Percentiles rank a stretch among this genome's conserved stretches.
These are phyloP conservation scores for Umbelopsis sp. DNA, from an alignment of 371 early-diverging fungal genomes.

Conservation along the genomic window DNA sequence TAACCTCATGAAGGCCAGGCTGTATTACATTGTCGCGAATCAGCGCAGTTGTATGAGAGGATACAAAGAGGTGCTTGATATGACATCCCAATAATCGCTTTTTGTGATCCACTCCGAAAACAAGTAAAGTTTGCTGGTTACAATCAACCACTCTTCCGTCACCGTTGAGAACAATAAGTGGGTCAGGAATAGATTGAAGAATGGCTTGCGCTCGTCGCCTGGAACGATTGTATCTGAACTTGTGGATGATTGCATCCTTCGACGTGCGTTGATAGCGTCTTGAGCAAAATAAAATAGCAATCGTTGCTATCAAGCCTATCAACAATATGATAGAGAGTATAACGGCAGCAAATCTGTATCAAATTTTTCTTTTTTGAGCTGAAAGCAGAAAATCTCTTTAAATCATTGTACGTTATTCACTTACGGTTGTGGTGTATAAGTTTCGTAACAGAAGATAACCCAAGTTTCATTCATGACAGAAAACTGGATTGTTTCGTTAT, in stretches of 20 bases:
- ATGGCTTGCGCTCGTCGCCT: background rate
- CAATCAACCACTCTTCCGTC: slow-evolving; percentile 11
- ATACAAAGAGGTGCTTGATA: background rate
- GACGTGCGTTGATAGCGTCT: background rate
- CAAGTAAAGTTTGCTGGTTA: background rate
- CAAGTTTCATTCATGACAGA: background rate
- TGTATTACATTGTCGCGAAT: background rate
- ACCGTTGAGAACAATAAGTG: background rate
- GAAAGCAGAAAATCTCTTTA: background rate
- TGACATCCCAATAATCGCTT: background rate
- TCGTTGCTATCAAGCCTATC: background rate
- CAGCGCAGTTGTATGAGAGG: background rate
- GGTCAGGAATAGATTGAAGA: background rate
- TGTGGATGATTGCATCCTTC: background rate
- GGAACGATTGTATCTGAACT: background rate
- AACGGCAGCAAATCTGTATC: background rate
- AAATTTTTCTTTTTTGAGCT: background rate
- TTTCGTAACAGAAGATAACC: background rate
- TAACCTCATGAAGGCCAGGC: background rate
- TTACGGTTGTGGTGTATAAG: background rate
- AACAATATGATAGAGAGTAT: background rate
- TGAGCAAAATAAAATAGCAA: background rate
- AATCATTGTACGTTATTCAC: background rate
- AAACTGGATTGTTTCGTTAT: background rate
- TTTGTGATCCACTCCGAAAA: background rate